phyloP scores from a whole-genome alignment of 2,329 filamentous ascomycete species.

The Cordyceps fumosorosea region DNA sequence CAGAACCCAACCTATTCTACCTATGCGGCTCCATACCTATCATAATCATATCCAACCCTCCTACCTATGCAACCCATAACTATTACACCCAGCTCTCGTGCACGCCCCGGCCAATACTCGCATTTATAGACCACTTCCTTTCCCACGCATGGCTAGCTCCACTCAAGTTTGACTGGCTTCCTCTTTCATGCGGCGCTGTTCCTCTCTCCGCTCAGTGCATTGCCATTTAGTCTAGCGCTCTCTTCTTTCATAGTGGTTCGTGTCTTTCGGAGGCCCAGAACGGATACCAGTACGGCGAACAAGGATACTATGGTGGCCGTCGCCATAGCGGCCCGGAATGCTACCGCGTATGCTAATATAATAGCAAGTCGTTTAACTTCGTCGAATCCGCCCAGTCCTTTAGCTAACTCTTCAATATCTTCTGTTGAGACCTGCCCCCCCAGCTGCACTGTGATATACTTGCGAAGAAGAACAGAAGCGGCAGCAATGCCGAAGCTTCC shows the following conservation, averaged over 20 bases:
- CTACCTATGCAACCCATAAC: too few species aligned
- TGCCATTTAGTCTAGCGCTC: background rate
- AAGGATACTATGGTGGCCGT: conserved; percentile 37
- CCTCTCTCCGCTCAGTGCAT: background rate
- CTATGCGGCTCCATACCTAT: too few species aligned
- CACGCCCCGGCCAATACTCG: background rate
- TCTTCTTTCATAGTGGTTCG: conserved; percentile 24
- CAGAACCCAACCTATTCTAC: too few species aligned
- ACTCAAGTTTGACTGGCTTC: background rate
- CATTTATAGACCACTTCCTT: background rate
- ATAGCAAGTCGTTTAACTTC: conserved; percentile 25
- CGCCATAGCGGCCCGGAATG: conserved; percentile 42
- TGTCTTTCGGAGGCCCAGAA: conserved; percentile 32
- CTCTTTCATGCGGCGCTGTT: too few species aligned
- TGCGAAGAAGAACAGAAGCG: conserved; percentile 40
- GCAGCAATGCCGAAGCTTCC: conserved; percentile 49
- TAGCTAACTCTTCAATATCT: conserved; percentile 22
- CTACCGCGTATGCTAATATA: conserved; percentile 34
- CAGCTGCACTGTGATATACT: conserved; percentile 24
- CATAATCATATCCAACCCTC: too few species aligned
- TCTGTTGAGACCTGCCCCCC: conserved; percentile 22
- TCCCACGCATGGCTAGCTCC: background rate
- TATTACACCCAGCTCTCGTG: too few species aligned
- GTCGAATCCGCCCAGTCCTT: conserved; percentile 17
- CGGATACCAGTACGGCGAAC: conserved; percentile 32